Evolutionary conservation across 2,329 filamentous ascomycete species (phyloP).

Genomic region (Nothophoma quercina): DNA sequence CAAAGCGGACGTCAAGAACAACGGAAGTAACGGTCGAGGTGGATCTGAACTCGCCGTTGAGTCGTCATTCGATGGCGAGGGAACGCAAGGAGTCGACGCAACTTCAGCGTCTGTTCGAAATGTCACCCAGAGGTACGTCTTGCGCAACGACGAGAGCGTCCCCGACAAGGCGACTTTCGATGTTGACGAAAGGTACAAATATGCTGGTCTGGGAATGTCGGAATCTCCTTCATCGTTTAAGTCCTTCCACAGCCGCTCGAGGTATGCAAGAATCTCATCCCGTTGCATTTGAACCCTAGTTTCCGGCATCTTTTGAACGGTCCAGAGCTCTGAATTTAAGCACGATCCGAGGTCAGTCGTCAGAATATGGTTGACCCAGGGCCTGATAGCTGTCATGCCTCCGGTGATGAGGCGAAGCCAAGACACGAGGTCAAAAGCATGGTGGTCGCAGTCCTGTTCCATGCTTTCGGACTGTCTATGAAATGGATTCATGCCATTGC

Average conservation of each 20-base stretch:
- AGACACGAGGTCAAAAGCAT: not conserved
- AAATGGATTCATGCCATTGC: not conserved
- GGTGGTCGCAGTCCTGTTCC: not conserved
- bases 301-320: not conserved
- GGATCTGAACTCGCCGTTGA: not conserved
- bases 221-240: too few species aligned
- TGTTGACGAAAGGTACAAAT: not conserved
- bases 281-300: not conserved
- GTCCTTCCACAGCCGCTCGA: not conserved
- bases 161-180: not conserved
- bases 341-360: not conserved
- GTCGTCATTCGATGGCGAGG: not conserved
- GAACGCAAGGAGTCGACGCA: not conserved
- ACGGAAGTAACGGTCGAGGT: not conserved
- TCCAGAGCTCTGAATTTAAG: not conserved
- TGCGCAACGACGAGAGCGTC: not conserved
- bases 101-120: not conserved
- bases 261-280: not conserved
- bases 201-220: too few species aligned
- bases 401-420: not conserved
- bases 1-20: not conserved
- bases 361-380: not conserved
- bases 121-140: not conserved
- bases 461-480: not conserved
- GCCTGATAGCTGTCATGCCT: not conserved